phyloP scores from a whole-genome alignment of 2,329 filamentous ascomycete species.

The Botrytis pseudocinerea region DNA sequence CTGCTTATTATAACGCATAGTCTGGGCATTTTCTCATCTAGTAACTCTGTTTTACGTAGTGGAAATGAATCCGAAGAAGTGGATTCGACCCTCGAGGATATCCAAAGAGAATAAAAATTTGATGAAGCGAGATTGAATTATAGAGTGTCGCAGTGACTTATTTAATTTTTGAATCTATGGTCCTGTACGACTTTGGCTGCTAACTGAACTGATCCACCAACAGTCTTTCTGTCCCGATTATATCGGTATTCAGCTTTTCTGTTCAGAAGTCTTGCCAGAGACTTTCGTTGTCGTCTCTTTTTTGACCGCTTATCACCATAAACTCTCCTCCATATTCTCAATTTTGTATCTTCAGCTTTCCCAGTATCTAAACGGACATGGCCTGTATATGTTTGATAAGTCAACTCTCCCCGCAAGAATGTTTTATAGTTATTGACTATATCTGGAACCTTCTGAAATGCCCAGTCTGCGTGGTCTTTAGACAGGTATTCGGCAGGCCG shows the following conservation, averaged over 20 bases:
- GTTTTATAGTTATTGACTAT: conserved; percentile 5
- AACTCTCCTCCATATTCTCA: conserved; percentile 15
- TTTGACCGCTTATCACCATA: neutral
- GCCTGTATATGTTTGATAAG: conserved; percentile 16
- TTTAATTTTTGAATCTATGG: neutral
- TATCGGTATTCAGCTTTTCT: neutral
- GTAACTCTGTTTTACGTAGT: too few species aligned
- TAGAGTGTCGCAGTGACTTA: neutral
- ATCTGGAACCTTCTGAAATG: neutral
- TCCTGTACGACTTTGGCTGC: conserved; percentile 4
- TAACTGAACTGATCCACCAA: conserved; percentile 4
- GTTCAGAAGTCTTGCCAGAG: neutral
- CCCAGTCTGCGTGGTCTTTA: conserved; percentile 5
- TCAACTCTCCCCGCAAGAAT: neutral
- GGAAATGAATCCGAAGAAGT: too few species aligned
- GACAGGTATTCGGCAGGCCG: neutral
- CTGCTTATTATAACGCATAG: neutral
- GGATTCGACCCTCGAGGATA: accelerated
- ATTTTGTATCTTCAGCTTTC: neutral
- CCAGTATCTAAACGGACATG: neutral
- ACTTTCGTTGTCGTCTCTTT: neutral
- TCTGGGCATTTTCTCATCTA: neutral
- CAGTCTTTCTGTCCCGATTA: neutral
- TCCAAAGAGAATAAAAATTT: neutral
- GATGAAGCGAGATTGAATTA: neutral